Conservation (phyloP, 768 basidiomycete genomes). For the Lentinula guzmanii region DNA sequence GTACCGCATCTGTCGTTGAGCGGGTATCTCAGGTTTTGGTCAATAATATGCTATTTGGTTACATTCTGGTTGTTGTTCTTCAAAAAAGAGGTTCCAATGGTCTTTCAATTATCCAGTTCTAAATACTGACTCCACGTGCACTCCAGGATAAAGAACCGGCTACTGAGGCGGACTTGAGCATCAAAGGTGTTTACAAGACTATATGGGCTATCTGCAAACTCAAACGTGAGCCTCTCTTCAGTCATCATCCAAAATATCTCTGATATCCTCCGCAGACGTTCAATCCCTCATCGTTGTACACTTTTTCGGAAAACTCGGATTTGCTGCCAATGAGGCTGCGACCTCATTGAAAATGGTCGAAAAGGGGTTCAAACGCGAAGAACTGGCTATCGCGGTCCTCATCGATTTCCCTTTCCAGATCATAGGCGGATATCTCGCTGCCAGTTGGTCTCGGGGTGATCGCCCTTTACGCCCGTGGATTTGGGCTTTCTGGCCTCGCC, state of each 20-base stretch:
- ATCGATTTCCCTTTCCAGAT: conserved; percentile 99
- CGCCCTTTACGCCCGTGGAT: conserved; percentile 84
- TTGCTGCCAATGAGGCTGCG: conserved; percentile 88
- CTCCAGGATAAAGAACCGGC: conserved; percentile 67
- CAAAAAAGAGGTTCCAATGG: conserved; percentile 72
- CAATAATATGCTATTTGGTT: conserved; percentile 71
- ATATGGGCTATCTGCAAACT: conserved; percentile 94
- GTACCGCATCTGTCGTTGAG: conserved; percentile 65
- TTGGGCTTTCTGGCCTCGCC: conserved; percentile 83
- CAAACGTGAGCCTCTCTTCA: conserved; percentile 51
- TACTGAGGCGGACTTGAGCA: conserved; percentile 82
- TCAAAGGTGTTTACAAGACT: conserved; percentile 84
- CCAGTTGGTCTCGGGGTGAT: conserved; percentile 82
- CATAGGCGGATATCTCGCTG: conserved; percentile 88
- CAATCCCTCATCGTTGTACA: conserved; percentile 84
- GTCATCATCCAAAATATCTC: background rate
- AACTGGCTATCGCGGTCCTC: conserved; percentile 90
- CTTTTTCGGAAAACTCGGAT: conserved; percentile 89
- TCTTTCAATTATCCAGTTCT: background rate
- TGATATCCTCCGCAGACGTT: conserved; percentile 53
- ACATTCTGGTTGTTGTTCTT: conserved; percentile 85
- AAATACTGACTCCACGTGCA: background rate
- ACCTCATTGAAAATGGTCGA: conserved; percentile 93
- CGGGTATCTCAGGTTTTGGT: conserved; percentile 85
- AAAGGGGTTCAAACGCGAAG: conserved; percentile 93